A percentile compares a stretch with the other conserved stretches of the same genome.
Conservation (phyloP, 2,329 filamentous ascomycete species). For the Conoideocrella luteorostrata region DNA sequence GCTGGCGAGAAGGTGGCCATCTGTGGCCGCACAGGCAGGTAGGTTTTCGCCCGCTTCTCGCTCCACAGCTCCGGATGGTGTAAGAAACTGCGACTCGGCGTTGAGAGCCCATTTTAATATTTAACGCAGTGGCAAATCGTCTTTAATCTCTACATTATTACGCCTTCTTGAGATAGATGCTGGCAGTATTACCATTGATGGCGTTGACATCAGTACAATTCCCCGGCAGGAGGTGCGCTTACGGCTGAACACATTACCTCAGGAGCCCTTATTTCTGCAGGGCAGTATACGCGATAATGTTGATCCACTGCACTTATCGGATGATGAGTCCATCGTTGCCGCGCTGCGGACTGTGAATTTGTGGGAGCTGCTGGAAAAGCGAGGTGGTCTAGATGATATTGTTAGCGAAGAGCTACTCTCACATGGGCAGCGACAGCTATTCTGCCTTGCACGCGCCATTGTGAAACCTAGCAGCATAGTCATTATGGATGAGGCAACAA, state of each 20-base stretch:
- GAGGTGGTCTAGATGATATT: slow-evolving; percentile 30
- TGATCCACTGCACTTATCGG: slow-evolving; percentile 31
- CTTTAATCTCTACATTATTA: slow-evolving; percentile 37
- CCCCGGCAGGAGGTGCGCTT: slow-evolving; percentile 17
- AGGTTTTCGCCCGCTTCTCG: no score
- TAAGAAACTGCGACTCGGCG: not conserved
- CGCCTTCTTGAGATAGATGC: slow-evolving; percentile 37
- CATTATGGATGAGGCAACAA: slow-evolving; percentile 32
- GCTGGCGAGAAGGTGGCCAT: slow-evolving; percentile 32
- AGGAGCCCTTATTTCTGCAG: slow-evolving; percentile 44
- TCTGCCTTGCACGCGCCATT: slow-evolving; percentile 30
- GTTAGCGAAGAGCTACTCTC: slow-evolving; percentile 27
- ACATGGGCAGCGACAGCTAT: slow-evolving; percentile 39
- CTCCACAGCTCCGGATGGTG: no score
- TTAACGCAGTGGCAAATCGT: slow-evolving; percentile 22
- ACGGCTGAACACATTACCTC: slow-evolving; percentile 38
- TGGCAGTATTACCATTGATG: slow-evolving; percentile 39
- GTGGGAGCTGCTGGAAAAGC: slow-evolving; percentile 29
- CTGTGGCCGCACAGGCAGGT: slow-evolving; percentile 37
- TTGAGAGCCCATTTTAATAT: slow-evolving; percentile 12
- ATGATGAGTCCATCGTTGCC: slow-evolving; percentile 33
- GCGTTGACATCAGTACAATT: slow-evolving; percentile 26
- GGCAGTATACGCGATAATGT: slow-evolving; percentile 43
- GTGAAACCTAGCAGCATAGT: slow-evolving; percentile 29
- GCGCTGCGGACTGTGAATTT: slow-evolving; percentile 40